Evolutionary conservation across 495 filamentous ascomycete species (phyloP), one percentile per base, ranked within the genome.

Genomic region (Aspergillus taichungensis): DNA sequence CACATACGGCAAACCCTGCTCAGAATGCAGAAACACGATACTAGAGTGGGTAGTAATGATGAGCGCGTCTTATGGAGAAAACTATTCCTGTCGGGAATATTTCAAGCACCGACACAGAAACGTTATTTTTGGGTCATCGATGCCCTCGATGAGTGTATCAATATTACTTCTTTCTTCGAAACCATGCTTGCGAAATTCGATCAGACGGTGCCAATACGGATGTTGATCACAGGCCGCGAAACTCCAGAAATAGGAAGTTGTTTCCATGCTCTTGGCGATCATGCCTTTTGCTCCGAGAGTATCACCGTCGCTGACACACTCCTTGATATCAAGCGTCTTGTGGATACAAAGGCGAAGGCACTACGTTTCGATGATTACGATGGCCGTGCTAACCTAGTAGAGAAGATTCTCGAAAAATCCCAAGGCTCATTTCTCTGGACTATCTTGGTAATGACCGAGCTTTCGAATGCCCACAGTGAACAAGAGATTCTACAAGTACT

Each of bases 51-150:
- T 7, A 40, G 41, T 18, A 47, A 46, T 34, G 47, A 66, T 42
- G 55, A 56, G 29, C 46, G 51, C 1, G 46, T 41, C 5, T 54
- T 73, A 6, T 73, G 70, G 70, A 50, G 60, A 30, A 68, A 60
- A 28, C 24, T 72, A 1, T 72, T 71, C 45, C 0, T 53, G n/a
- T 41, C 39, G n/a, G 45, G 48, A 4, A 50, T 71, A 28, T 65
- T 62, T 32, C 40, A 55, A 31, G 9, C 39, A 10, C 18, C 34
- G 13, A 37, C 54, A 10, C 10, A 45, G 30, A n/a, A n/a, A n/a
- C 30, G 33, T 8, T 63, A 65, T 32, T 69, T 61, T 41, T 71
- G 66, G 69, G 53, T 73, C 9, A 61, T 73, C 40, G 69, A 73
- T 51, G 69, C 52, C 3, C 37, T 73, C 6, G 69, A 71, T 47